phyloP scores from a whole-genome alignment of 2,329 filamentous ascomycete species.

The Alternaria consortialis region DNA sequence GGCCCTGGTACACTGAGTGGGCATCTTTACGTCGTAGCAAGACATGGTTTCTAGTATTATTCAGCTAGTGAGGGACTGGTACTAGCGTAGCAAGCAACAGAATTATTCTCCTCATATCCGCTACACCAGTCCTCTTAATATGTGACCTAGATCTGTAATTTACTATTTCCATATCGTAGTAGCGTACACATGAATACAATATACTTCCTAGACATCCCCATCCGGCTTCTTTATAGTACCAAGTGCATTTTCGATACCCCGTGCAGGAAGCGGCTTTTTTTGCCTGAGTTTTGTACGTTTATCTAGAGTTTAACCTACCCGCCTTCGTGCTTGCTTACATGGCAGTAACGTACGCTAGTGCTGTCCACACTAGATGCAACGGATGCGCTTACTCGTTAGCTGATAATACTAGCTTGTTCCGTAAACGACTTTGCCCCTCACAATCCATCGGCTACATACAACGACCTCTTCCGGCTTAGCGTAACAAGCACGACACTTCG shows the following conservation, averaged over 20 bases:
- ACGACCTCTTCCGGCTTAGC: background rate
- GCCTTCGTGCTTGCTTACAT: background rate
- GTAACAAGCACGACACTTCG: background rate
- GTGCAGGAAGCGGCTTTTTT: background rate
- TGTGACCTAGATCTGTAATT: background rate
- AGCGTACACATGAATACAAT: background rate
- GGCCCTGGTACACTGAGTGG: slow-evolving; percentile 9
- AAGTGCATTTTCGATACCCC: background rate
- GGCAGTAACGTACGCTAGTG: background rate
- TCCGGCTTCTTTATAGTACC: background rate
- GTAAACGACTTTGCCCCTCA: background rate
- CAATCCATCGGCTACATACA: too few relatives aligned
- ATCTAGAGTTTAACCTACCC: background rate
- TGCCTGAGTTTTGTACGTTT: background rate
- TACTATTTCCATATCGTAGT: slow-evolving; percentile 1
- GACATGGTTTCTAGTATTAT: slow-evolving; percentile 7
- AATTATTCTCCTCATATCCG: background rate
- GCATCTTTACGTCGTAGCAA: slow-evolving; percentile 6
- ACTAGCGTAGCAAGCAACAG: slow-evolving; percentile 2
- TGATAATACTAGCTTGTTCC: background rate
- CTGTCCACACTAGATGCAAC: background rate
- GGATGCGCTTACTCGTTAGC: slow-evolving; percentile 1
- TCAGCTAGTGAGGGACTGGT: slow-evolving; percentile 4
- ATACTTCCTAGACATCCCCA: background rate
- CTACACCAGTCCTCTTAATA: background rate